A percentile compares a stretch with the other conserved stretches of the same genome.
Conservation (phyloP, 192 early-diverging fungal genomes). For the Entrophospora sp. region DNA sequence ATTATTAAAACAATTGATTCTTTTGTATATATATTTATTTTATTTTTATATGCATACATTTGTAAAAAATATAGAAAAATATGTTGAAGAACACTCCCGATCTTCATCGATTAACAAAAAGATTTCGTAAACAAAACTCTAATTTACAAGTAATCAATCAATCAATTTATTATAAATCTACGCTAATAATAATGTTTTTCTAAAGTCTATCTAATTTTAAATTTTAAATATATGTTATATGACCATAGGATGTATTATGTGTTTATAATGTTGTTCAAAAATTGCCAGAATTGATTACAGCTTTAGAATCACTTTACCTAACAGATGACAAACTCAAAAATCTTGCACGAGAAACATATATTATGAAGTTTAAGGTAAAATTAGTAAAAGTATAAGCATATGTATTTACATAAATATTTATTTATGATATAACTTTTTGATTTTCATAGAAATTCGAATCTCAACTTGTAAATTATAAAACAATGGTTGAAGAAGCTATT, state of each 20-base stretch:
- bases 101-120: constrained; percentile 76
- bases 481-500: constrained; percentile 84
- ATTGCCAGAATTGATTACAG: constrained; percentile 55
- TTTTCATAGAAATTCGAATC: constrained; percentile 32
- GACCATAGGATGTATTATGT: constrained; percentile 67
- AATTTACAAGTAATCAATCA: constrained; percentile 66
- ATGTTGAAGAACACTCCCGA: constrained; percentile 81
- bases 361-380: constrained; percentile 35
- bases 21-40: neutral
- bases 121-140: constrained; percentile 71
- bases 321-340: constrained; percentile 31
- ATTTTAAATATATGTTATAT: too few species aligned
- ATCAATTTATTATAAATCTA: too few species aligned
- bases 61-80: constrained; percentile 51
- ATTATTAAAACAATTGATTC: neutral
- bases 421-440: neutral
- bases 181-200: too few species aligned
- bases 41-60: neutral
- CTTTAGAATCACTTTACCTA: constrained; percentile 38
- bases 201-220: too few species aligned
- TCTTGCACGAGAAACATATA: constrained; percentile 49
- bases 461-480: constrained; percentile 59
- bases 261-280: constrained; percentile 77
- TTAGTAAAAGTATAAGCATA: neutral
- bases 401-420: neutral